Evolutionary conservation across 192 early-diverging fungal genomes (phyloP).

Genomic region (Rhizoclosmatium sp.): DNA sequence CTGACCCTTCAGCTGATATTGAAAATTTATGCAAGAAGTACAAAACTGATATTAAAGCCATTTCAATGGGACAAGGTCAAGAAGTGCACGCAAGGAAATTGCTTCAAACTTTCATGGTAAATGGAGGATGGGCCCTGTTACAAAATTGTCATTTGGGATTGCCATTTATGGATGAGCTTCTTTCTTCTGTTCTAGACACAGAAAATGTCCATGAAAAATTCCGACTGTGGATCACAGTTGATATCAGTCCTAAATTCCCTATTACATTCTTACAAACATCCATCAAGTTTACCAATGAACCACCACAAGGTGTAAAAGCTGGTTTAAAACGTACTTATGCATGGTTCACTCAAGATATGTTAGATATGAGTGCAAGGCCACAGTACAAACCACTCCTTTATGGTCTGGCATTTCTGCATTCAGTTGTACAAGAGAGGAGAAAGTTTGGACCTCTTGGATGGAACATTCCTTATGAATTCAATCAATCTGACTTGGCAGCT

Average conservation of each 20-base stretch:
- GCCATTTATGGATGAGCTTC: conserved; percentile 71
- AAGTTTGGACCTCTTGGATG: conserved; percentile 74
- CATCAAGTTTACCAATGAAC: conserved; percentile 75
- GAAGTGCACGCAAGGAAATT: conserved; percentile 72
- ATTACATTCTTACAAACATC: conserved; percentile 72
- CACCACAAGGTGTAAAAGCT: conserved; percentile 72
- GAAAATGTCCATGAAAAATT: conserved; percentile 71
- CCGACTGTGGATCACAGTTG: conserved; percentile 71
- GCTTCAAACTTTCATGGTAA: conserved; percentile 66
- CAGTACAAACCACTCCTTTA: conserved; percentile 74
- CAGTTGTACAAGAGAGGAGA: conserved; percentile 68
- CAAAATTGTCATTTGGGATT: conserved; percentile 75
- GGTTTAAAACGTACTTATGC: conserved; percentile 72
- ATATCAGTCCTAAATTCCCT: conserved; percentile 67
- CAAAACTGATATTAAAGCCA: conserved; percentile 73
- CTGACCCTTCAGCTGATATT: conserved; percentile 72
- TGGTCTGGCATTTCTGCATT: conserved; percentile 71
- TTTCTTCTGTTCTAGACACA: conserved; percentile 62
- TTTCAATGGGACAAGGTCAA: conserved; percentile 76
- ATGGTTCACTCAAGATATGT: conserved; percentile 75
- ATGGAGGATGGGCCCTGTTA: conserved; percentile 69
- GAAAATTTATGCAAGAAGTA: conserved; percentile 70
- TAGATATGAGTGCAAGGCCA: conserved; percentile 68
- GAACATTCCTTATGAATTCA: conserved; percentile 79
- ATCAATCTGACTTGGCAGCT: conserved; percentile 71